Conservation (phyloP, 768 basidiomycete species). For the Hypholoma fasciculare region DNA sequence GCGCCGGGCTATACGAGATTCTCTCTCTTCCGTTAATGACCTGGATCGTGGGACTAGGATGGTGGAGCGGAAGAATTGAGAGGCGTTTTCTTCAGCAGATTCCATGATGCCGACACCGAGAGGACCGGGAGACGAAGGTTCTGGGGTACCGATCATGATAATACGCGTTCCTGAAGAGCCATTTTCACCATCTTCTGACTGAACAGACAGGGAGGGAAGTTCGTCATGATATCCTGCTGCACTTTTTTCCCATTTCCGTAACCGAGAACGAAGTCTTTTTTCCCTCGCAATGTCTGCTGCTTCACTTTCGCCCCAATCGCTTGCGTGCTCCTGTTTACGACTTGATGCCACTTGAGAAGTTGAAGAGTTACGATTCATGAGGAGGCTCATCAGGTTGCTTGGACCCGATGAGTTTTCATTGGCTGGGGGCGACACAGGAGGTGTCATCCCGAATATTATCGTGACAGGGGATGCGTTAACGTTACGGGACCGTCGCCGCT, state of each 20-base stretch:
- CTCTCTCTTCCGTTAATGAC: constrained; percentile 52
- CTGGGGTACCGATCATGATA: constrained; percentile 47
- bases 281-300: constrained; percentile 67
- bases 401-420: constrained; percentile 26
- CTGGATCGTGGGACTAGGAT: constrained; percentile 67
- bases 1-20: constrained; percentile 59
- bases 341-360: constrained; percentile 27
- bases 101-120: constrained; percentile 22
- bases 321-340: constrained; percentile 28
- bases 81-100: constrained; percentile 18
- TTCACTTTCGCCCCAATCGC: constrained; percentile 69
- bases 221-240: constrained; percentile 62
- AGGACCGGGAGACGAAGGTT: constrained; percentile 24
- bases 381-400: constrained; percentile 39
- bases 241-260: constrained; percentile 74
- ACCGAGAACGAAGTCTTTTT: constrained; percentile 66
- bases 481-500: constrained; percentile 64
- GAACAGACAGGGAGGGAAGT: constrained; percentile 51
- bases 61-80: constrained; percentile 64
- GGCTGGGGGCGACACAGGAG: constrained; percentile 59
- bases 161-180: constrained; percentile 39
- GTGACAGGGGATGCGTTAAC: constrained; percentile 74
- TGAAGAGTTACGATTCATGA: constrained; percentile 43
- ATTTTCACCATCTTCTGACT: constrained; percentile 36
- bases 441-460: constrained; percentile 87